Evolutionary conservation across 306 rosid species (phyloP).

Genomic region (Begonia masoniana): DNA sequence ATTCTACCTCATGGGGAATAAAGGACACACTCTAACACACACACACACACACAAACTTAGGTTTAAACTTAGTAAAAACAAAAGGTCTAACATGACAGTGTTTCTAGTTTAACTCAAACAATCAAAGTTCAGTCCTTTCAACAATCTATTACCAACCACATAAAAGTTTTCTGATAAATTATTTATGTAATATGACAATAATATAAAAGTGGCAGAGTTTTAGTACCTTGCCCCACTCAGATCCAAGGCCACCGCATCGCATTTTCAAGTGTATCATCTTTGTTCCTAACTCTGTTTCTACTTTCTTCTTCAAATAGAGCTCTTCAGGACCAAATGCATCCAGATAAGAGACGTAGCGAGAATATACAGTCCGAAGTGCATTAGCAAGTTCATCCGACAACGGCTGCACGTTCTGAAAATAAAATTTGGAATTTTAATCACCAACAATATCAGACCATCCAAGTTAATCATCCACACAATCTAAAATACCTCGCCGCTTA

Average conservation of each 20-base stretch:
- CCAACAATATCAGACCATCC: neutral
- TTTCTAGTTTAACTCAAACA: no score
- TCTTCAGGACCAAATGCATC: constrained; percentile 79
- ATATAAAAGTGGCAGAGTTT: constrained; percentile 2
- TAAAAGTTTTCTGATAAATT: neutral
- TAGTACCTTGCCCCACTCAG: constrained; percentile 93
- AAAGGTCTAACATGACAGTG: no score
- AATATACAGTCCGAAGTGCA: constrained; percentile 41
- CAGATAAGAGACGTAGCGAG: constrained; percentile 68
- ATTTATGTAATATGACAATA: no score
- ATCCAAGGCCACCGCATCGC: constrained; percentile 72
- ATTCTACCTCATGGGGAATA: no score
- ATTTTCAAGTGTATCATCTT: constrained; percentile 82
- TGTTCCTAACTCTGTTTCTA: constrained; percentile 79
- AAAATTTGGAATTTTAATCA: constrained; percentile 10
- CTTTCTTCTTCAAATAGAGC: constrained; percentile 76
- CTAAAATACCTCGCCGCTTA: constrained; percentile 69
- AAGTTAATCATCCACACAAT: constrained; percentile 1
- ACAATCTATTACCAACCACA: no score
- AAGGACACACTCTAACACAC: no score
- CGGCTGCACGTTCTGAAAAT: constrained; percentile 51
- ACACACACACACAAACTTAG: no score
- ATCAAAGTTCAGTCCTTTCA: no score
- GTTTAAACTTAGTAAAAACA: no score
- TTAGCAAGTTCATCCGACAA: constrained; percentile 40